A percentile compares a stretch with the other conserved stretches of the same genome.
Evolutionary conservation across 2,329 filamentous ascomycete genomes (phyloP).

Genomic region (Fusarium poae): DNA sequence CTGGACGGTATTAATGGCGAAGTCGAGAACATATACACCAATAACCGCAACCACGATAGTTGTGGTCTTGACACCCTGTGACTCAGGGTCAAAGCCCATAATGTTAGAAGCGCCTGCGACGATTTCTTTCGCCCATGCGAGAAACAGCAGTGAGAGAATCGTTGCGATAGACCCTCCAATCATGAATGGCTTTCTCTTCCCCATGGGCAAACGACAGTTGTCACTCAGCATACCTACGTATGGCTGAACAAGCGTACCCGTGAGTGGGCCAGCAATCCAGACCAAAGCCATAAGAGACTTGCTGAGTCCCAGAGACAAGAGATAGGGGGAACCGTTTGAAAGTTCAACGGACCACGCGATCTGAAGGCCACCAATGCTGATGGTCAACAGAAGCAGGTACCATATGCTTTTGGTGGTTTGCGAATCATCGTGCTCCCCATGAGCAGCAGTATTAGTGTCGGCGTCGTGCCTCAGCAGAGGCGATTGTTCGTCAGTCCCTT

Average conservation of each 20-base stretch:
- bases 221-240: constrained; percentile 87
- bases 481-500: constrained; percentile 49
- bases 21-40: constrained; percentile 91
- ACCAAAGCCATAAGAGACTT: constrained; percentile 86
- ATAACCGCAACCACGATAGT: constrained; percentile 85
- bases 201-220: constrained; percentile 79
- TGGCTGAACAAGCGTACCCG: constrained; percentile 83
- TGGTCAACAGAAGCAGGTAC: constrained; percentile 88
- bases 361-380: constrained; percentile 89
- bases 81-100: constrained; percentile 78
- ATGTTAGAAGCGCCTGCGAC: constrained; percentile 75
- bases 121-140: constrained; percentile 81
- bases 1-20: constrained; percentile 97
- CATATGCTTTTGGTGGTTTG: constrained; percentile 83
- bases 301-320: constrained; percentile 83
- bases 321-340: constrained; percentile 89
- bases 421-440: constrained; percentile 44
- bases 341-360: constrained; percentile 97
- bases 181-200: constrained; percentile 86
- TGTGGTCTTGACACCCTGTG: constrained; percentile 71
- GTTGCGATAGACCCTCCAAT: constrained; percentile 76
- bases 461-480: constrained; percentile 47
- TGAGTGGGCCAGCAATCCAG: constrained; percentile 86
- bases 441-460: constrained; percentile 18
- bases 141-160: constrained; percentile 73